These are phyloP conservation scores for Ascocoryne sarcoides DNA, from an alignment of 2,329 filamentous ascomycete genomes.

Conservation along the genomic window DNA sequence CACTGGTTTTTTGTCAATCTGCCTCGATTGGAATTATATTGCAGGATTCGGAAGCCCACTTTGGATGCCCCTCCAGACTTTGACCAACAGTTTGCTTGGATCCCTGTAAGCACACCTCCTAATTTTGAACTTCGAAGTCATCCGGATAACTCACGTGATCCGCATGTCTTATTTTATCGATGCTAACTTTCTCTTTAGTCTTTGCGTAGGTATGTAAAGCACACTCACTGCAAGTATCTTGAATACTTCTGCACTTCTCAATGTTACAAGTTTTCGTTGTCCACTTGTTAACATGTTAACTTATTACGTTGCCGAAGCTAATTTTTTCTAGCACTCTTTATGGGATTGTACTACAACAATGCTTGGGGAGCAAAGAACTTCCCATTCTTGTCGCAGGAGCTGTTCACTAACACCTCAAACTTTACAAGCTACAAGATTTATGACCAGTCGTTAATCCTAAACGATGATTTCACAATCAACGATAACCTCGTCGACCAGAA, in stretches of 20 bases:
- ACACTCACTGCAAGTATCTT: too few species aligned
- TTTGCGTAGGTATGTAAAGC: conserved; percentile 28
- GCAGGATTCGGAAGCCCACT: conserved; percentile 1
- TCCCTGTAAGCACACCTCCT: neutral
- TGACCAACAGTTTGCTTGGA: conserved; percentile 2
- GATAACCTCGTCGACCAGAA: conserved; percentile 26
- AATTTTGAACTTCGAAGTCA: too few species aligned
- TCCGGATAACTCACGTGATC: too few species aligned
- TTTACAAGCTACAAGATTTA: conserved; percentile 30
- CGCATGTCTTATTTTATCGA: neutral
- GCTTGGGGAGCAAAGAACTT: conserved; percentile 32
- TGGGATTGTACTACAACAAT: conserved; percentile 34
- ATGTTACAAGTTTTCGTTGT: too few species aligned
- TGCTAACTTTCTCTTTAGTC: neutral
- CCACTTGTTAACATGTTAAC: too few species aligned
- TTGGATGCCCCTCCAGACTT: conserved; percentile 2
- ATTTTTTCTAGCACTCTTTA: conserved; percentile 2
- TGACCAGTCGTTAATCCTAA: conserved; percentile 36
- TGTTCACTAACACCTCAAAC: conserved; percentile 32
- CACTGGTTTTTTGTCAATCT: neutral
- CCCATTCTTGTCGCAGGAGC: conserved; percentile 34
- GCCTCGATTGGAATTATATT: conserved; percentile 5
- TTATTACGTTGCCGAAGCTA: too few species aligned
- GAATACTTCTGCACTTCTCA: too few species aligned
- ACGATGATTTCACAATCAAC: conserved; percentile 31